Evolutionary conservation across 1,139 yeast species (phyloP), one percentile per base, ranked within the genome.

Genomic region (Candida neerlandica): DNA sequence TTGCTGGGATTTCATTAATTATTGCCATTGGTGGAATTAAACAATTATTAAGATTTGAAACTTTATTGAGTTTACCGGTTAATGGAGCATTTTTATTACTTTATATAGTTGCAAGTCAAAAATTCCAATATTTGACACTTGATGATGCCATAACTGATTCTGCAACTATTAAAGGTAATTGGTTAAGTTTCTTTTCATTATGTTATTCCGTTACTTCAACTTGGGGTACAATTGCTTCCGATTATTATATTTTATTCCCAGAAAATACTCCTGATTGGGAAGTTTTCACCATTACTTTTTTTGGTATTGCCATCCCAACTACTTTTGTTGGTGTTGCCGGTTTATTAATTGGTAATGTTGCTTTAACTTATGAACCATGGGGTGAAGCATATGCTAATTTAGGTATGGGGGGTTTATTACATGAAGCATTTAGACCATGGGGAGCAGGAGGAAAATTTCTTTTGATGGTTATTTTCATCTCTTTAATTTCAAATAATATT

Each of bases 181-280:
- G 89, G 81, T 65, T 90, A 29, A 80, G 90, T 15, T 87, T 84
- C 64, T 89, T 89, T 61, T 81, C 92, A 1, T 72, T 89, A 44
- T 77, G 86, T 34, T 89, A 88, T 61, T 86, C 96, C 30, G 84
- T 86, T 43, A 89, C 97, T 2, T 81, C 92, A 1, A 89, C 96
- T 1, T 91, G 97, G 97, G 95, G 96, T 34, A 86, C 94, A 4
- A 81, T 87, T 53, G 89, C 96, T 1, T 78, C 94, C 0, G 97
- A 91, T 66, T 91, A 90, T 65, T 89, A 88, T 64, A 83, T 90
- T 46, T 74, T 89, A 48, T 85, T 90, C 62, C 96, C 97, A 0
- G 96, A 89, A 61, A 72, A 75, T 40, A 81, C 90, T 0, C 80
- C 89, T 1, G 81, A 82, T 52, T 57, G 69, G 55, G 78, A 78